Percentiles rank a stretch among this genome's conserved stretches.
phyloP scores from a whole-genome alignment of 805 yeast species.

The Yarrowia sp. region DNA sequence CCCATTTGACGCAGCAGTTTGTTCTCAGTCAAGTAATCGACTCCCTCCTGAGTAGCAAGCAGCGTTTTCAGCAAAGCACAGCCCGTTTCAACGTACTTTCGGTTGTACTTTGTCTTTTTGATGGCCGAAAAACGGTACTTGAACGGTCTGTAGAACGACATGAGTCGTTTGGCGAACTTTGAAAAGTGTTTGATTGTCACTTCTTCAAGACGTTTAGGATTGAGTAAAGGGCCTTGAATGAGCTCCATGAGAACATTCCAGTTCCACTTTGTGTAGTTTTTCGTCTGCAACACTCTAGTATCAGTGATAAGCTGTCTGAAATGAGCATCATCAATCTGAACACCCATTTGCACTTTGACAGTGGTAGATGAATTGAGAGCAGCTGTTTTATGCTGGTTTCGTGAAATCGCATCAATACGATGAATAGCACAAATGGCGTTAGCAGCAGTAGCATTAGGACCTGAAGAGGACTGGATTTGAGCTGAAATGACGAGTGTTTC shows the following conservation, averaged over 20 bases:
- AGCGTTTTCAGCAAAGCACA: slow-evolving; percentile 68
- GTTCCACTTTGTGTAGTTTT: slow-evolving; percentile 81
- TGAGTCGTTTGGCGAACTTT: slow-evolving; percentile 76
- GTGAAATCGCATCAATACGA: slow-evolving; percentile 29
- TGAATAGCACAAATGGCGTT: slow-evolving; percentile 24
- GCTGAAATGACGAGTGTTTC: slow-evolving; percentile 17
- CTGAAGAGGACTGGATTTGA: slow-evolving; percentile 1
- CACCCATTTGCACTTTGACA: slow-evolving; percentile 33
- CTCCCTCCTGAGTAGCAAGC: slow-evolving; percentile 62
- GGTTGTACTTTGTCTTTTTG: slow-evolving; percentile 50
- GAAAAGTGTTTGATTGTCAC: slow-evolving; percentile 58
- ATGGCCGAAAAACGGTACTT: slow-evolving; percentile 71
- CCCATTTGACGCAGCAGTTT: slow-evolving; percentile 85
- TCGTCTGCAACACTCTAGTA: slow-evolving; percentile 72
- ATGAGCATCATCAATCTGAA: slow-evolving; percentile 59
- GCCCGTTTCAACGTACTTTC: slow-evolving; percentile 67
- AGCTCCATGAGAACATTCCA: slow-evolving; percentile 72
- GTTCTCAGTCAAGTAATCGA: slow-evolving; percentile 61
- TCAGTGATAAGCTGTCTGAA: slow-evolving; percentile 64
- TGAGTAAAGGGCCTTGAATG: slow-evolving; percentile 79
- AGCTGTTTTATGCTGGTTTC: slow-evolving; percentile 32
- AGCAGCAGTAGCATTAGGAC: slow-evolving; percentile 2
- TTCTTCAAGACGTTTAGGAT: slow-evolving; percentile 73
- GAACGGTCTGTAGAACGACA: slow-evolving; percentile 89
- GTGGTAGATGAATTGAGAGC: slow-evolving; percentile 23